Conservation (phyloP, 345 rosid species). For the Eutrema japonicum region DNA sequence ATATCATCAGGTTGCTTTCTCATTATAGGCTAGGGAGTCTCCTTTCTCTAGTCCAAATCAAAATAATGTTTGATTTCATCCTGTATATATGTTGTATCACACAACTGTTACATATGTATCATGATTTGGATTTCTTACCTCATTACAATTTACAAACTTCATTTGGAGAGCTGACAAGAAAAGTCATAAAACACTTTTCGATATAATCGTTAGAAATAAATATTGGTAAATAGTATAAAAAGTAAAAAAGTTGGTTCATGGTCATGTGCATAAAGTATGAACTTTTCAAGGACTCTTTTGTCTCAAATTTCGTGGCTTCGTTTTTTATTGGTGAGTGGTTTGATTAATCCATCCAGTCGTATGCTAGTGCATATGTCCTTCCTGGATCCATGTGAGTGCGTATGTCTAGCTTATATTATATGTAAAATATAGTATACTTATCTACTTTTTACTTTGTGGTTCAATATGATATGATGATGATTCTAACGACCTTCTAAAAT, state of each 20-base stretch:
- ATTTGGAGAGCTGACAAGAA: not conserved
- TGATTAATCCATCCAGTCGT: conserved; percentile 31
- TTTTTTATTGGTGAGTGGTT: conserved; percentile 31
- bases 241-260: conserved; percentile 15
- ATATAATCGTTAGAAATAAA: not conserved
- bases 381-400: conserved; percentile 37
- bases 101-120: conserved; percentile 3
- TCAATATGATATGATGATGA: not conserved
- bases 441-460: conserved; percentile 8
- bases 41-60: not conserved
- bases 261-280: conserved; percentile 42
- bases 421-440: not conserved
- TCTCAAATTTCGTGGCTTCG: conserved; percentile 29
- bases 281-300: conserved; percentile 45
- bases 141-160: conserved; percentile 13
- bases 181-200: not conserved
- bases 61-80: too few relatives aligned
- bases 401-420: not conserved
- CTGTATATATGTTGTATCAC: too few relatives aligned
- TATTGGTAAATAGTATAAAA: conserved; percentile 24
- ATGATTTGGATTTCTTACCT: not conserved
- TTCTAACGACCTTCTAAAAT: not conserved
- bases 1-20: not conserved
- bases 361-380: conserved; percentile 36
- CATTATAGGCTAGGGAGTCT: too few relatives aligned